Percentiles rank a stretch among this genome's conserved stretches.
phyloP scores from a whole-genome alignment of 768 basidiomycete species.

The Phaffia australis region DNA sequence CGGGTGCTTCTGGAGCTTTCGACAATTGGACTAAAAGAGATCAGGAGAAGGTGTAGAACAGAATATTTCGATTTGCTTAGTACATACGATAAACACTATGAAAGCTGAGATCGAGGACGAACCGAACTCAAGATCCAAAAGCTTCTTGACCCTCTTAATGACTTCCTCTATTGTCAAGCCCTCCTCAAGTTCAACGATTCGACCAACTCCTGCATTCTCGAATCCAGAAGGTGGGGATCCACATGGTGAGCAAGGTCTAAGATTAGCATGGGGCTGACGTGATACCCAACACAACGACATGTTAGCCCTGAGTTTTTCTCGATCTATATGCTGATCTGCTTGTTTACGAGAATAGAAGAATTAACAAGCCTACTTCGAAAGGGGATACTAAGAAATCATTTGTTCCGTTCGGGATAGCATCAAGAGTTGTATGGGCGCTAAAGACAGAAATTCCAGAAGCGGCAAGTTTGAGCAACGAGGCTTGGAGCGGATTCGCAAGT shows the following conservation, averaged over 20 bases:
- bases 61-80: background rate
- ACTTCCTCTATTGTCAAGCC: slow-evolving; percentile 53
- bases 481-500: slow-evolving; percentile 64
- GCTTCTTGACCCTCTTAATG: slow-evolving; percentile 57
- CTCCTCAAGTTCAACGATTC: slow-evolving; percentile 53
- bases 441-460: slow-evolving; percentile 76
- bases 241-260: slow-evolving; percentile 3
- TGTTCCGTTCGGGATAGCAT: slow-evolving; percentile 69
- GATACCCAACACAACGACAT: no score
- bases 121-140: slow-evolving; percentile 55
- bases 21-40: slow-evolving; percentile 29
- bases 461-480: slow-evolving; percentile 65
- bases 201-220: slow-evolving; percentile 49
- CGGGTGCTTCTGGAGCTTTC: slow-evolving; percentile 9
- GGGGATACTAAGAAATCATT: slow-evolving; percentile 55
- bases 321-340: slow-evolving; percentile 2
- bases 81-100: background rate
- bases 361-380: slow-evolving; percentile 13
- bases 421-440: slow-evolving; percentile 77
- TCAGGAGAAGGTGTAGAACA: background rate
- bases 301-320: no score
- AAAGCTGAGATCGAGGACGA: slow-evolving; percentile 28
- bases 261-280: no score
- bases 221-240: slow-evolving; percentile 28
- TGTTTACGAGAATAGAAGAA: background rate